These are phyloP conservation scores for Coprinopsis marcescibilis DNA, from an alignment of 768 basidiomycete genomes.

Conservation along the genomic window DNA sequence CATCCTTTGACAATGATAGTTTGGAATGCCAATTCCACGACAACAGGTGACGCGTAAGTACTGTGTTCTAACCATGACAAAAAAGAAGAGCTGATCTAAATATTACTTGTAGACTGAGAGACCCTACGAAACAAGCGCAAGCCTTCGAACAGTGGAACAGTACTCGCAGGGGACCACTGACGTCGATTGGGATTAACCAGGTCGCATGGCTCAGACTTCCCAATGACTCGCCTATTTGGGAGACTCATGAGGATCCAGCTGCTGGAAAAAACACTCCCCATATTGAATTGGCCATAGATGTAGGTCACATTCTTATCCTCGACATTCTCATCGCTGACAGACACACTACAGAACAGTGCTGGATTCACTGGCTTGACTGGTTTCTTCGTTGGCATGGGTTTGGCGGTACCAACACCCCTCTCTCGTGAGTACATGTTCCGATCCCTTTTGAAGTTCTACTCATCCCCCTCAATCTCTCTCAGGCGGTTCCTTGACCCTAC, in stretches of 20 bases:
- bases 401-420: slow-evolving; percentile 21
- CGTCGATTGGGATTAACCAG: slow-evolving; percentile 18
- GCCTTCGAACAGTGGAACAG: slow-evolving; percentile 19
- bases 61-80: neutral
- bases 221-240: slow-evolving; percentile 16
- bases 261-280: slow-evolving; percentile 21
- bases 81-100: neutral
- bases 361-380: slow-evolving; percentile 14
- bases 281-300: slow-evolving; percentile 16
- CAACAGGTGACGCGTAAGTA: slow-evolving; percentile 22
- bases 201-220: slow-evolving; percentile 20
- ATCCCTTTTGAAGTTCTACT: no score
- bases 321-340: neutral
- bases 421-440: no score
- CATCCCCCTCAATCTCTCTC: neutral
- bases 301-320: slow-evolving; percentile 3
- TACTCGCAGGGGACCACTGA: slow-evolving; percentile 19
- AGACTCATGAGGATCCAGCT: slow-evolving; percentile 18
- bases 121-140: slow-evolving; percentile 16
- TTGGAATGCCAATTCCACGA: slow-evolving; percentile 22
- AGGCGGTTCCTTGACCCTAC: slow-evolving; percentile 18
- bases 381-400: slow-evolving; percentile 13
- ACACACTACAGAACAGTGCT: slow-evolving; percentile 10
- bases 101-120: slow-evolving; percentile 12
- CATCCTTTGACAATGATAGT: slow-evolving; percentile 23